Conservation (phyloP, 2,329 filamentous ascomycete species). For the Fusarium sp. region DNA sequence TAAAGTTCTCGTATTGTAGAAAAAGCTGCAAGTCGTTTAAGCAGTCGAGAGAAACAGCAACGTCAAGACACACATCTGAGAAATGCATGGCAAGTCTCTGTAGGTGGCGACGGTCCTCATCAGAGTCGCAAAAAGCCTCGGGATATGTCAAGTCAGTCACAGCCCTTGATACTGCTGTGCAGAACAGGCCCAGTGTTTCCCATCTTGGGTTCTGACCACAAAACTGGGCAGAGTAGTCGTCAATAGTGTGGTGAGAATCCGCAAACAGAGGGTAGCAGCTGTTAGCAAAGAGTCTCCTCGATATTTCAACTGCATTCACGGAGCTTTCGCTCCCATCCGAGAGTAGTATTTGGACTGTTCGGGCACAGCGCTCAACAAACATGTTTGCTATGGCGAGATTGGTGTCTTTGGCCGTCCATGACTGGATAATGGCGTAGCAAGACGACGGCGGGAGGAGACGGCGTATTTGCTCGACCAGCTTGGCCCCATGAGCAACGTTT, state of each 20-base stretch:
- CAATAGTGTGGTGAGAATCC: conserved; percentile 6
- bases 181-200: conserved; percentile 47
- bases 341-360: background rate
- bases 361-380: conserved; percentile 8
- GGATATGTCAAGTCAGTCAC: conserved; percentile 33
- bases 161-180: conserved; percentile 44
- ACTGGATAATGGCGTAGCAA: conserved; percentile 7
- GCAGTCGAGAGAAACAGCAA: conserved; percentile 47
- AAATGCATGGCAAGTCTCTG: conserved; percentile 36
- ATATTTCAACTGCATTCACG: conserved; percentile 2
- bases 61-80: conserved; percentile 45
- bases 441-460: background rate
- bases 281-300: conserved; percentile 26
- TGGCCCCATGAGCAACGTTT: conserved; percentile 11
- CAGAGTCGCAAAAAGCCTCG: conserved; percentile 26
- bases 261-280: conserved; percentile 18
- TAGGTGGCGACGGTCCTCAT: conserved; percentile 30
- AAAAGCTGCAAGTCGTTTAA: conserved; percentile 63
- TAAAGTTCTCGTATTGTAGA: conserved; percentile 64
- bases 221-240: conserved; percentile 34
- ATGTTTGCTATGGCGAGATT: conserved; percentile 17
- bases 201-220: conserved; percentile 35
- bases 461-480: conserved; percentile 8
- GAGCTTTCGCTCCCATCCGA: background rate
- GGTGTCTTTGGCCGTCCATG: conserved; percentile 8